A percentile compares a stretch with the other conserved stretches of the same genome.
phyloP scores from a whole-genome alignment of 169 alveolate species.

The Fabrea salina region DNA sequence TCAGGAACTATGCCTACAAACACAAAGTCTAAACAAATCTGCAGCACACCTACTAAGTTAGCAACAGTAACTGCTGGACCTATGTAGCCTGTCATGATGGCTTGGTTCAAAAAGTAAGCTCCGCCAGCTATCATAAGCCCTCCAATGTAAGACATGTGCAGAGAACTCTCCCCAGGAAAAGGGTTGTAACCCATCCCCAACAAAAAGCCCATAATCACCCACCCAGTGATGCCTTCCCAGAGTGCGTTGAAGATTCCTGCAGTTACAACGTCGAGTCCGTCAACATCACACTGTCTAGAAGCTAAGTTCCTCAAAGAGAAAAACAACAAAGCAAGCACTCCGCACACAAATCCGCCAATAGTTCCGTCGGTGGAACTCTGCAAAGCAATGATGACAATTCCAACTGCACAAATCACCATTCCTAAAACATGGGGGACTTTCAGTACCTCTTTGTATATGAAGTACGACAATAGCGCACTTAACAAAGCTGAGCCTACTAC shows the following conservation, averaged over 20 bases:
- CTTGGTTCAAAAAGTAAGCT: background rate
- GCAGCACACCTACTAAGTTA: background rate
- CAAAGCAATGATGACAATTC: background rate
- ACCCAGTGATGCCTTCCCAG: background rate
- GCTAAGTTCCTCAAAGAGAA: background rate
- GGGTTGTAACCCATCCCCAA: background rate
- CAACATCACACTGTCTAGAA: background rate
- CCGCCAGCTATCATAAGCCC: slow-evolving; percentile 17
- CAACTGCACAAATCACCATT: background rate
- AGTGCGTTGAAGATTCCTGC: background rate
- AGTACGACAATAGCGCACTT: background rate
- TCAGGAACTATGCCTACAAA: slow-evolving; percentile 11
- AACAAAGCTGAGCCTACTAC: background rate
- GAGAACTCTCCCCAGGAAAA: background rate
- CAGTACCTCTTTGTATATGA: background rate
- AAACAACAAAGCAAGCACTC: background rate
- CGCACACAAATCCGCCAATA: background rate
- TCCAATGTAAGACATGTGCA: background rate
- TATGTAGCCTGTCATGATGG: slow-evolving; percentile 5
- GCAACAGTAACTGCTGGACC: slow-evolving; percentile 30
- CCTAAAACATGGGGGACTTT: background rate
- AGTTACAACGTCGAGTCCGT: background rate
- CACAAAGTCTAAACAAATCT: slow-evolving; percentile 18
- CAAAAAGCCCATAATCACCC: background rate
- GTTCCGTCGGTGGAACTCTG: background rate